Evolutionary conservation across 2,329 filamentous ascomycete species (phyloP), one percentile per base, ranked within the genome.

Genomic region (Colletotrichum agaves): DNA sequence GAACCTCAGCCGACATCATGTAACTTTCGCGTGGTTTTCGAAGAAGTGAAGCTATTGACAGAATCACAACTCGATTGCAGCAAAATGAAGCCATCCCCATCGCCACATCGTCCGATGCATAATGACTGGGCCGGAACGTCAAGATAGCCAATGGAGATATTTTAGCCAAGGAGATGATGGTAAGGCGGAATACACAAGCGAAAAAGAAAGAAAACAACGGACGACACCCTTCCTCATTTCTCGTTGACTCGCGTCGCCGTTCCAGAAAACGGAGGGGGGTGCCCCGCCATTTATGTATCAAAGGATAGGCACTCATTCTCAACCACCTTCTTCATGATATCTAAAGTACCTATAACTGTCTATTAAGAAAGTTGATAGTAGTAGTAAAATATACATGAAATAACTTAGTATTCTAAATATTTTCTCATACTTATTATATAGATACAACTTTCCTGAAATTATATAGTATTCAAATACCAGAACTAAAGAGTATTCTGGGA

Each of bases 231-330:
- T 58, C 39, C 21, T 55, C 35, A 5, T 61, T 60, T 43, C 46
- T 65, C 52, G 44, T 58, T 67, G 64, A 63, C 64, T 67, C 60
- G 64, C 47, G 64, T 31, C 4, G 23, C 60, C 53, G 64, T 67
- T 67, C 64, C 64, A 67, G 60, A 63, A 10, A 59, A 47, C 64
- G 64, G 64, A 67, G 64, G n/a, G n/a, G n/a, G n/a, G n/a, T n/a
- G n/a, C n/a, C n/a, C n/a, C n/a, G n/a, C n/a, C n/a, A n/a, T n/a
- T n/a, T n/a, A n/a, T n/a, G n/a, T n/a, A n/a, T n/a, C n/a, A n/a
- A n/a, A n/a, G n/a, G n/a, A n/a, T n/a, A n/a, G n/a, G n/a, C n/a
- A n/a, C n/a, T n/a, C n/a, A n/a, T n/a, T n/a, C n/a, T n/a, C n/a
- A n/a, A n/a, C n/a, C n/a, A n/a, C n/a, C n/a, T n/a, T n/a, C n/a